These are phyloP conservation scores for Lathyrus tuberosus DNA, from an alignment of 306 rosid genomes.

Conservation along the genomic window DNA sequence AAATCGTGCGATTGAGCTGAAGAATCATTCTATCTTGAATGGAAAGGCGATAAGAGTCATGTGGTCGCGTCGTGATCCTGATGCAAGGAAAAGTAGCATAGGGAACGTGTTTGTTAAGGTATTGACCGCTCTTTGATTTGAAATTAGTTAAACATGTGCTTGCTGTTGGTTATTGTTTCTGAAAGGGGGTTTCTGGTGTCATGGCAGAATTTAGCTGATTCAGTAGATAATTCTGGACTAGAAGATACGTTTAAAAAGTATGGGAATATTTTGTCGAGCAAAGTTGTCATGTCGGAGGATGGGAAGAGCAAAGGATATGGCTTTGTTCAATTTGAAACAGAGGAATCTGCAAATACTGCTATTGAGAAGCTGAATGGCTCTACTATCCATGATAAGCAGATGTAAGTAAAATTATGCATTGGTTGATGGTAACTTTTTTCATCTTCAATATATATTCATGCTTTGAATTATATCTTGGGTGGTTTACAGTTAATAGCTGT, in stretches of 20 bases:
- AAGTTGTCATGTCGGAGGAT: constrained; percentile 73
- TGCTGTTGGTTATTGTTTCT: constrained; percentile 31
- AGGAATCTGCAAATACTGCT: constrained; percentile 75
- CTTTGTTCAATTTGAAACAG: constrained; percentile 85
- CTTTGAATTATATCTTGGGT: constrained; percentile 33
- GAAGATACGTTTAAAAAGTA: constrained; percentile 64
- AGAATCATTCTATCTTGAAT: constrained; percentile 60
- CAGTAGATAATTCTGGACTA: constrained; percentile 55
- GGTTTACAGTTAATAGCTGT: neutral
- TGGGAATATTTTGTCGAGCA: constrained; percentile 77
- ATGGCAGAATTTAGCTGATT: constrained; percentile 68
- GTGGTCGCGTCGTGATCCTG: constrained; percentile 86
- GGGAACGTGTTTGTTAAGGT: constrained; percentile 94
- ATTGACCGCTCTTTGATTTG: constrained; percentile 19
- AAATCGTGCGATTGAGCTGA: constrained; percentile 59
- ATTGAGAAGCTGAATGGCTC: constrained; percentile 74
- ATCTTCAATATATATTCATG: constrained; percentile 14
- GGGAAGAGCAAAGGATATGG: constrained; percentile 90
- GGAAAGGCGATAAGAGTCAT: constrained; percentile 79
- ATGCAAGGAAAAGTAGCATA: constrained; percentile 62
- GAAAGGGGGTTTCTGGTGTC: constrained; percentile 22
- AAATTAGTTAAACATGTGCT: constrained; percentile 15
- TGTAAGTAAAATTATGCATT: constrained; percentile 53
- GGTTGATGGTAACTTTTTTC: constrained; percentile 20
- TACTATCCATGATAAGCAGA: constrained; percentile 57